These are phyloP conservation scores for Ceratocystis ficicola DNA, from an alignment of 2,329 filamentous ascomycete genomes.

Conservation along the genomic window DNA sequence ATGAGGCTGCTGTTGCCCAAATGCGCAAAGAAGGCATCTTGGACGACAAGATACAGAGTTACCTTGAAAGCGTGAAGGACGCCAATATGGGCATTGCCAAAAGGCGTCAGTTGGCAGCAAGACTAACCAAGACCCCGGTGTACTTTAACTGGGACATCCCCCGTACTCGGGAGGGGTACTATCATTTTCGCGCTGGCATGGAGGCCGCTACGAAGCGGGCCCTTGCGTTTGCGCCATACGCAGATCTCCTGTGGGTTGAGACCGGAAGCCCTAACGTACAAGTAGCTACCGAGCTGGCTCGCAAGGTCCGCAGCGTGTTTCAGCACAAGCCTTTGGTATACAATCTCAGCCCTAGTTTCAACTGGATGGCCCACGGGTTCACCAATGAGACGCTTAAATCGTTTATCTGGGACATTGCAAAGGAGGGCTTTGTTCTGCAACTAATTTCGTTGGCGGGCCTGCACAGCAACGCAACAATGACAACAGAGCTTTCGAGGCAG, in stretches of 20 bases:
- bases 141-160: slow-evolving; percentile 87
- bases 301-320: slow-evolving; percentile 55
- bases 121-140: slow-evolving; percentile 54
- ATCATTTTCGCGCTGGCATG: slow-evolving; percentile 79
- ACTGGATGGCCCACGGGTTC: slow-evolving; percentile 96
- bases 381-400: slow-evolving; percentile 67
- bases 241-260: slow-evolving; percentile 94
- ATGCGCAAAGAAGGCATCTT: slow-evolving; percentile 54
- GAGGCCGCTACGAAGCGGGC: slow-evolving; percentile 82
- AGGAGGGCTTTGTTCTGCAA: slow-evolving; percentile 66
- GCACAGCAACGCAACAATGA: slow-evolving; percentile 52
- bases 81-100: slow-evolving; percentile 66
- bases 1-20: slow-evolving; percentile 74
- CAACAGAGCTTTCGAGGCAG: slow-evolving; percentile 60
- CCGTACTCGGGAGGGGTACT: slow-evolving; percentile 84
- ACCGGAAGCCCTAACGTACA: slow-evolving; percentile 77
- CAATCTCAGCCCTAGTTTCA: slow-evolving; percentile 93
- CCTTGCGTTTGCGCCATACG: slow-evolving; percentile 79
- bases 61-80: slow-evolving; percentile 52
- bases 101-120: slow-evolving; percentile 58
- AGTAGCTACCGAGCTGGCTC: slow-evolving; percentile 63
- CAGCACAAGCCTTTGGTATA: slow-evolving; percentile 88
- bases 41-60: slow-evolving; percentile 52
- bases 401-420: slow-evolving; percentile 93
- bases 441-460: slow-evolving; percentile 54